These are phyloP conservation scores for Gyromitra esculenta DNA, from an alignment of 2,329 filamentous ascomycete genomes.

Conservation along the genomic window DNA sequence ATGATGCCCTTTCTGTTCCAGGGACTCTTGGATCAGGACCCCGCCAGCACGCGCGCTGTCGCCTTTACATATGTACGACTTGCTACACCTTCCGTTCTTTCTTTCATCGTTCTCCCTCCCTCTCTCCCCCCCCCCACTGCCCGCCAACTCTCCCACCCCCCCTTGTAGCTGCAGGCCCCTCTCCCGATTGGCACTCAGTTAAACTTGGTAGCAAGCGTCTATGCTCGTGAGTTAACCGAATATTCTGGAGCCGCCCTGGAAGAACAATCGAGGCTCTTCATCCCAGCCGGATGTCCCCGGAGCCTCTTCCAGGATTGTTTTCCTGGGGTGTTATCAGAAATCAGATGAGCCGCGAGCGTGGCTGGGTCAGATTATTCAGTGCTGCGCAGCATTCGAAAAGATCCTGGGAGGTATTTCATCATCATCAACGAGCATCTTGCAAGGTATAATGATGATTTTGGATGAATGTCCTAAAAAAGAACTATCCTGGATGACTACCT, in stretches of 20 bases:
- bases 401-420: slow-evolving; percentile 26
- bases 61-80: slow-evolving; percentile 51
- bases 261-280: slow-evolving; percentile 52
- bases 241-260: slow-evolving; percentile 52
- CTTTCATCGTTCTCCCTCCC: slow-evolving; percentile 38
- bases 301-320: slow-evolving; percentile 48
- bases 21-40: slow-evolving; percentile 47
- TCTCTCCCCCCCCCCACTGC: slow-evolving; percentile 17
- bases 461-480: slow-evolving; percentile 33
- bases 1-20: slow-evolving; percentile 40
- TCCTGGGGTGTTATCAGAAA: slow-evolving; percentile 28
- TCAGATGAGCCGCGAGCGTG: slow-evolving; percentile 50
- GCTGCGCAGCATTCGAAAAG: slow-evolving; percentile 30
- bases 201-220: slow-evolving; percentile 53
- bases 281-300: slow-evolving; percentile 50
- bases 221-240: slow-evolving; percentile 49
- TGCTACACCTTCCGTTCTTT: slow-evolving; percentile 32
- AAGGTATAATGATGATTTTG: slow-evolving; percentile 14
- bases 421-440: slow-evolving; percentile 27
- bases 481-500: slow-evolving; percentile 18
- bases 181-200: slow-evolving; percentile 42
- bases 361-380: slow-evolving; percentile 41
- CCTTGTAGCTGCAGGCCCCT: slow-evolving; percentile 41
- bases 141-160: slow-evolving; percentile 12
- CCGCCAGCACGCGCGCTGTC: slow-evolving; percentile 49